A percentile compares a stretch with the other conserved stretches of the same genome.
Evolutionary conservation across 805 yeast species (phyloP).

Genomic region (Candida krabiensis): DNA sequence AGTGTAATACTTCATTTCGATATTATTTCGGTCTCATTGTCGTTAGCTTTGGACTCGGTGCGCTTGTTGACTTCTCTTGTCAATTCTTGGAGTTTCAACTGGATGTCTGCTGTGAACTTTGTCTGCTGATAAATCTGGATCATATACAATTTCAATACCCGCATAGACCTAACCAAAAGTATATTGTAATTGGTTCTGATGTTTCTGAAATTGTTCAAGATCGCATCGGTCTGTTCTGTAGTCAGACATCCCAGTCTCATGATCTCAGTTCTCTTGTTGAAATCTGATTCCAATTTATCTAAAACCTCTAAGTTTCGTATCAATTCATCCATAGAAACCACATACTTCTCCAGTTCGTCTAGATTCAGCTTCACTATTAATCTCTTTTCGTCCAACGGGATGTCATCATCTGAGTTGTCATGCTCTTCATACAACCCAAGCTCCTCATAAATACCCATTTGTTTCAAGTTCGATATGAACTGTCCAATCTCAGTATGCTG

Average conservation of each 20-base stretch:
- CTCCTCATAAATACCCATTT: constrained; percentile 9
- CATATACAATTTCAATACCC: constrained; percentile 18
- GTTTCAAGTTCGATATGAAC: constrained; percentile 6
- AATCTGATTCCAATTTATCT: constrained; percentile 11
- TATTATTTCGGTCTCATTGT: too few relatives aligned
- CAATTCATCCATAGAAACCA: constrained; percentile 14
- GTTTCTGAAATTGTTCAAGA: constrained; percentile 10
- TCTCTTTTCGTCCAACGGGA: constrained; percentile 12
- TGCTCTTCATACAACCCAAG: constrained; percentile 1
- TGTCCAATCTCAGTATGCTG: constrained; percentile 8
- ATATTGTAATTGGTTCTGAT: constrained; percentile 11
- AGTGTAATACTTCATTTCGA: background rate
- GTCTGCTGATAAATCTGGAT: constrained; percentile 20
- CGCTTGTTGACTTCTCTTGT: background rate
- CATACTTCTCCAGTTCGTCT: constrained; percentile 5
- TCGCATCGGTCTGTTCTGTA: background rate
- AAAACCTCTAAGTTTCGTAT: constrained; percentile 5
- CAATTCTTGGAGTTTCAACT: constrained; percentile 5
- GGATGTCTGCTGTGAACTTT: constrained; percentile 10
- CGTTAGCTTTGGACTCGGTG: background rate
- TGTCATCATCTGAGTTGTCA: background rate
- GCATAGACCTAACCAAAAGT: constrained; percentile 17
- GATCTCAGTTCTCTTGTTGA: constrained; percentile 6
- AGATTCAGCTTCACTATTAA: constrained; percentile 14
- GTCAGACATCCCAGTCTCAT: constrained; percentile 7